Conservation (phyloP, 2,329 filamentous ascomycete species). For the Penicillium sp. region DNA sequence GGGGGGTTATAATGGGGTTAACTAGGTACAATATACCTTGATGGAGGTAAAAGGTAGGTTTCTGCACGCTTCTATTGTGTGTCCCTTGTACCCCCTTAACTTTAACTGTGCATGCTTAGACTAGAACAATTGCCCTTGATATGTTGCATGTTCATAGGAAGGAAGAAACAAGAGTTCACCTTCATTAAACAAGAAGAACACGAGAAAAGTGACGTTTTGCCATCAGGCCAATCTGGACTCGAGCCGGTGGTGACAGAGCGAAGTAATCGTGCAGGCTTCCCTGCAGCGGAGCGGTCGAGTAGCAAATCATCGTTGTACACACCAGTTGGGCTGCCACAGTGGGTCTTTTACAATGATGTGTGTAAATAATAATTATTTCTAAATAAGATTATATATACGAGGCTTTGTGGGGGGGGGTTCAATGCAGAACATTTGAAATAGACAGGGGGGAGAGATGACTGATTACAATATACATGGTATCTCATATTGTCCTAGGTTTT, state of each 20-base stretch:
- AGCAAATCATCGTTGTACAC: constrained; percentile 31
- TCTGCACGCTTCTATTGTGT: background rate
- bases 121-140: background rate
- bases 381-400: background rate
- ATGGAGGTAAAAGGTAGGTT: background rate
- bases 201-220: background rate
- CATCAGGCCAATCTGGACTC: constrained; percentile 20
- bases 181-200: background rate
- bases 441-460: background rate
- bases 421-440: constrained; percentile 2
- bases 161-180: background rate
- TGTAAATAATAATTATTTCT: constrained; percentile 10
- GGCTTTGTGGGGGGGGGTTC: background rate
- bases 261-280: constrained; percentile 20
- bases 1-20: background rate
- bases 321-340: constrained; percentile 22
- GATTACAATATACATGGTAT: background rate
- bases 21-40: background rate
- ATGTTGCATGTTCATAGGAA: background rate
- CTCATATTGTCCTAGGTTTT: background rate
- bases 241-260: constrained; percentile 15
- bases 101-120: background rate
- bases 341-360: constrained; percentile 23
- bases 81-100: background rate
- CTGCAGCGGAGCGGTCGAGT: constrained; percentile 16